Base-by-base conservation (phyloP, 2,329 filamentous ascomycete species). In the Capronia coronata region DNA sequence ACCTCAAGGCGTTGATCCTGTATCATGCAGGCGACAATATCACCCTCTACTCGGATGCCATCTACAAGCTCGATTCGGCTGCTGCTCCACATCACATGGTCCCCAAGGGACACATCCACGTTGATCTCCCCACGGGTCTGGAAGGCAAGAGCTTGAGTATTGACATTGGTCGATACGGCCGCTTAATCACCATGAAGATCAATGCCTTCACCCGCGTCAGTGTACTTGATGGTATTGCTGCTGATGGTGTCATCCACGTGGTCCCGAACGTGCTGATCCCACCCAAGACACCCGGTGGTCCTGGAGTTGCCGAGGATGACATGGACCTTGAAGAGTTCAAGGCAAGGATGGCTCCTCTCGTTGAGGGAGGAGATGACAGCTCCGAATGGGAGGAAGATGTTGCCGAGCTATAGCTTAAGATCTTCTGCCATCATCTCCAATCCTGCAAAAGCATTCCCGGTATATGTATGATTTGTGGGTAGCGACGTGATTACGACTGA, bases 171-270 rank as follows among this genome's bases (percentile, higher is more conserved):
- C 72, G 76, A 11, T 84, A 78, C 61, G 80, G 79, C n/a, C 79
- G 84, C 0, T 81, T 85, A 61, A 79, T 85, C 45, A 75, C 68
- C 3, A 82, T 95, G 54, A 80, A 80, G 64, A 75, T 94, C 61
- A 95, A 95, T 62, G 86, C 82, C 11, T 83, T 82, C 58, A 73
- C 75, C 2, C 72, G 72, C 5, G 84, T 94, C 1, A 71, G 73
- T 0, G 71, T 87, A 5, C 73, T 82, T 55, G 88, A 95, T 63
- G 83, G 75, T 0, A 67, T 93, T 48, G 85, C 83, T 0, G 78
- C 76, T 62, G 86, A 95, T 63, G 90, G 90, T 25, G 88, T 91
- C 11, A 78, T 94, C 30, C 90, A 95, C 49, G 81, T 91, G 13
- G 73, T 93, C 0, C 75, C 77, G 41, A 75, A 75, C 49, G 80